Conservation (phyloP, 257 asterid genomes). For the Oldenlandia corymbosa region DNA sequence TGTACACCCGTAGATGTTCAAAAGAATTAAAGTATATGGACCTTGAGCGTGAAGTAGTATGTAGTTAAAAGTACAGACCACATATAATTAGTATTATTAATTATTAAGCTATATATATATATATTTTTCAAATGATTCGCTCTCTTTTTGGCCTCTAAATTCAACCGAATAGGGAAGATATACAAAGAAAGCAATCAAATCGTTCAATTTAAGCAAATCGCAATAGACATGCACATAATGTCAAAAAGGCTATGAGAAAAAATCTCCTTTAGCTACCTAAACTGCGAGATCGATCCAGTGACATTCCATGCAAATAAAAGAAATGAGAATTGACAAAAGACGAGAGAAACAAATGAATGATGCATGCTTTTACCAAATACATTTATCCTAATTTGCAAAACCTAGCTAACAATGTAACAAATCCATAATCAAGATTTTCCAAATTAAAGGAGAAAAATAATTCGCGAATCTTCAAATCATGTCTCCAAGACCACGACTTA, state of each 20-base stretch:
- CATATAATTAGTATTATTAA: no score
- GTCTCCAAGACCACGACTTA: not conserved
- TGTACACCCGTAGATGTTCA: no score
- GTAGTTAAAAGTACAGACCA: no score
- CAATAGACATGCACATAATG: constrained; percentile 8
- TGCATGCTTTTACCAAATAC: constrained; percentile 1
- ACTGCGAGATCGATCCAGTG: not conserved
- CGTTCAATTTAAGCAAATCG: not conserved
- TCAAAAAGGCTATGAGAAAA: not conserved
- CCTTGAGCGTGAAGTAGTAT: no score
- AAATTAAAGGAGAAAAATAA: constrained; percentile 10
- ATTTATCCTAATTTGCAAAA: no score
- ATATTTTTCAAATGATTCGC: no score
- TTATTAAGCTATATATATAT: no score
- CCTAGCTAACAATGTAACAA: no score
- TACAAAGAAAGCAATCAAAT: not conserved
- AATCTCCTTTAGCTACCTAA: not conserved
- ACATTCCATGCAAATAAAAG: not conserved
- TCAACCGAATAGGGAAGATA: no score
- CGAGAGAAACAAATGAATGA: not conserved
- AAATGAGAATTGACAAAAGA: not conserved
- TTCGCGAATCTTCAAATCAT: constrained; percentile 17
- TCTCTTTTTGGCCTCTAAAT: no score
- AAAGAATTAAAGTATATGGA: no score
- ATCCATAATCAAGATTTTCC: constrained; percentile 2